Base-by-base conservation (phyloP, 179 eudicot species). In the Patellifolia procumbens region DNA sequence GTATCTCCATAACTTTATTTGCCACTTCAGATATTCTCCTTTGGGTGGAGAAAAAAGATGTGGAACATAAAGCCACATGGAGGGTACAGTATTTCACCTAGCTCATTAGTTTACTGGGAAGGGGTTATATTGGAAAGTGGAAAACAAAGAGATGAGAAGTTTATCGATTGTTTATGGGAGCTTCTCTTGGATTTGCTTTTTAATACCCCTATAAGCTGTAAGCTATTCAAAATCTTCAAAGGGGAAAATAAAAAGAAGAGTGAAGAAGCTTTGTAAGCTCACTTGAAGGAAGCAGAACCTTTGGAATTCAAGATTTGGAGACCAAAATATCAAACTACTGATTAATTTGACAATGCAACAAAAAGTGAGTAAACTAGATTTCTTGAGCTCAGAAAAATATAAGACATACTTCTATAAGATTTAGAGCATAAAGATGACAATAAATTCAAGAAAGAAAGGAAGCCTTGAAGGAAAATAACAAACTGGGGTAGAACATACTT, bases 401-500 rank as follows among this genome's bases (percentile, higher is more conserved):
- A 17, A 52, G 61, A 75, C 24, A 34, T 45, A 45, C 39, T 45
- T n/a, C 37, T 7, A 37, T 19, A 53, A 20, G 37, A 20, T 5
- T 5, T 15, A 39, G 15, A 65, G 59, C 73, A 73, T 53, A 55
- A 55, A 19, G 46, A 55, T 2, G 35, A 45, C 22, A 65, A n/a
- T 7, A 42, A 42, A 13, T 13, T 26, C 2, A 1, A 45, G 19
- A 16, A 74, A 74, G 22, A 72, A 20, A n/a, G 20, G 45, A 73
- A 65, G 24, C 49, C 72, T 75, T 39, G 5, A 65, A 67, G 15
- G 31, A 24, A 60, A 65, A 28, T 9, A 65, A 62, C 49, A 74
- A 68, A 55, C 26, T 20, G 35, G 59, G 65, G 39, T 75, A 31
- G 81, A 52, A 86, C 73, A 80, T 94, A 94, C 98, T 92, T 95